Percentiles rank a stretch among this genome's conserved stretches.
Evolutionary conservation across 768 basidiomycete species (phyloP).

Genomic region (Asterophora lycoperdoides): DNA sequence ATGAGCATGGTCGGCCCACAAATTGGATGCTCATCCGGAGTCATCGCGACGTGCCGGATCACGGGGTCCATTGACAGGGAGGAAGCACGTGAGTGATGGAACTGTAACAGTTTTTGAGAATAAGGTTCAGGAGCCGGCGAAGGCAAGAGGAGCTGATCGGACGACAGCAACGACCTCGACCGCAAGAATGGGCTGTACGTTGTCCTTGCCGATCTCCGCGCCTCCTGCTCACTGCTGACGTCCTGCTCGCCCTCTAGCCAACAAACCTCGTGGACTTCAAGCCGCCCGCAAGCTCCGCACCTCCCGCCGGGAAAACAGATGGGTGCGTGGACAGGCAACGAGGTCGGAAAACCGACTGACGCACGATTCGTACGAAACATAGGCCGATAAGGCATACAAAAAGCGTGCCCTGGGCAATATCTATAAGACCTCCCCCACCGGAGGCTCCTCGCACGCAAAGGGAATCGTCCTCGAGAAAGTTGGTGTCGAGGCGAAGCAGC

Average conservation of each 20-base stretch:
- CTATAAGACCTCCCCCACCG: constrained; percentile 99
- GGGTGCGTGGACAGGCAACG: constrained; percentile 53
- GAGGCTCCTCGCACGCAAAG: constrained; percentile 99
- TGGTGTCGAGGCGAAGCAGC: constrained; percentile 99
- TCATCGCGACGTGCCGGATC: constrained; percentile 8
- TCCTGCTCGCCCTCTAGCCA: constrained; percentile 59
- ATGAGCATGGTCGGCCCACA: no score
- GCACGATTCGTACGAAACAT: constrained; percentile 1
- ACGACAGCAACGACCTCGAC: constrained; percentile 45
- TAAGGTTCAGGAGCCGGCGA: constrained; percentile 43
- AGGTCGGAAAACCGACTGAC: no score
- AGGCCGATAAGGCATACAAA: constrained; percentile 99
- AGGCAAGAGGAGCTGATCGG: constrained; percentile 15
- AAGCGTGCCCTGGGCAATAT: constrained; percentile 99
- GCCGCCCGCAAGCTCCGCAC: constrained; percentile 98
- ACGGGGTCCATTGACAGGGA: neutral
- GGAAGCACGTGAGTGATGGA: constrained; percentile 19
- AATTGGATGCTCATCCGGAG: no score
- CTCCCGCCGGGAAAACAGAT: constrained; percentile 92
- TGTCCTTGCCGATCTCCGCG: constrained; percentile 17
- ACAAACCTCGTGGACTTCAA: constrained; percentile 99
- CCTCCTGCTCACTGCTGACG: constrained; percentile 8
- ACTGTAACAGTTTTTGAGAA: constrained; percentile 39
- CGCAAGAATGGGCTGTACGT: constrained; percentile 84
- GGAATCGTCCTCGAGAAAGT: constrained; percentile 99